Percentiles rank a stretch among this genome's conserved stretches.
Evolutionary conservation across 139 green algal species (phyloP).

Genomic region (Dunaliella primolecta): DNA sequence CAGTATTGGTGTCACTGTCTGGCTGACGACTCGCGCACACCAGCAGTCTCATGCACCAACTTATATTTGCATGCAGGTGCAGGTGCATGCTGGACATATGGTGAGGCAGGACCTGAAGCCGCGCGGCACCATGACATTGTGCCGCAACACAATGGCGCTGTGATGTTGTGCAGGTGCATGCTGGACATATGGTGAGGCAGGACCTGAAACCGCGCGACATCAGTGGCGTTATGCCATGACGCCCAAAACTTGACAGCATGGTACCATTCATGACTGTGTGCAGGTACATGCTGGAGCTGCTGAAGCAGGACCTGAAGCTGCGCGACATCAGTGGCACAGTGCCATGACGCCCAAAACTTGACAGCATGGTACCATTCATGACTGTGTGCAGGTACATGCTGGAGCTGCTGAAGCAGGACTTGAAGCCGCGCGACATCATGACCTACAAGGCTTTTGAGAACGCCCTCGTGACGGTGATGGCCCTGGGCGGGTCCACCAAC

Average conservation of each 20-base stretch:
- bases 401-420: conserved; percentile 82
- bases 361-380: no score
- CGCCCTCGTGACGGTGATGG: conserved; percentile 90
- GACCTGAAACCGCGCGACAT: no score
- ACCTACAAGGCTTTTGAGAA: conserved; percentile 93
- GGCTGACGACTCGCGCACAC: no score
- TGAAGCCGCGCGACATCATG: conserved; percentile 97
- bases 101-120: conserved; percentile 83
- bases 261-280: no score
- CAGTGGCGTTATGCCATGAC: no score
- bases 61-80: no score
- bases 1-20: no score
- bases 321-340: conserved; percentile 97
- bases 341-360: no score
- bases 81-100: conserved; percentile 77
- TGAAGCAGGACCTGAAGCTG: conserved; percentile 90
- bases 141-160: no score
- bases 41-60: no score
- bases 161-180: conserved; percentile 69
- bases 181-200: conserved; percentile 78
- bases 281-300: conserved; percentile 76
- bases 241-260: no score
- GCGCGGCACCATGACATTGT: no score
- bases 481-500: conserved; percentile 93
- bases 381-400: conserved; percentile 67